Conservation (phyloP, 768 basidiomycete species). For the Suillus hirtellus region DNA sequence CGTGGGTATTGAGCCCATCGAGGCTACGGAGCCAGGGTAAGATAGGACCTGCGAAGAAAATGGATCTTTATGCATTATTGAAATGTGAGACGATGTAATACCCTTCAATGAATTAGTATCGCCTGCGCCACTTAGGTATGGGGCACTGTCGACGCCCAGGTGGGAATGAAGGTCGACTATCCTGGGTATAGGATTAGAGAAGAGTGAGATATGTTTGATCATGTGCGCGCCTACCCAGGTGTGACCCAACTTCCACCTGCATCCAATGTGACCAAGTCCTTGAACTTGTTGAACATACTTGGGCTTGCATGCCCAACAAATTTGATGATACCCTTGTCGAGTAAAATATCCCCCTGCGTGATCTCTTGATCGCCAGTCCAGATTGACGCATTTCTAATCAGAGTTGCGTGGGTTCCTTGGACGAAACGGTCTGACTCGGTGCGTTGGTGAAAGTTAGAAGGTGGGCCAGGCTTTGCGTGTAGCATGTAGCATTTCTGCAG, state of each 20-base stretch:
- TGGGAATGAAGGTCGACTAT: constrained; percentile 81
- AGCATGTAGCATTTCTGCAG: constrained; percentile 38
- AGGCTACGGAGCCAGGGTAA: constrained; percentile 79
- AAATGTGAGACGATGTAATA: constrained; percentile 7
- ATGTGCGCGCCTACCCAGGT: constrained; percentile 51
- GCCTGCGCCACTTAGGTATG: constrained; percentile 47
- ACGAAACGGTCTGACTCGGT: constrained; percentile 40
- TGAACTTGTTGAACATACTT: constrained; percentile 31
- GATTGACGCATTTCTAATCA: constrained; percentile 50
- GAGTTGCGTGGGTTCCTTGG: constrained; percentile 37
- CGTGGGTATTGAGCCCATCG: constrained; percentile 87
- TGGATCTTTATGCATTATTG: constrained; percentile 1
- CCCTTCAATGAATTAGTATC: constrained; percentile 68
- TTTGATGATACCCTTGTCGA: constrained; percentile 41
- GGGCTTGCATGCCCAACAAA: constrained; percentile 43
- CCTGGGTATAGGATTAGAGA: constrained; percentile 23
- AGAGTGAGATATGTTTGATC: constrained; percentile 12
- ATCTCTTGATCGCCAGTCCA: constrained; percentile 50
- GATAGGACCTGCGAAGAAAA: constrained; percentile 44
- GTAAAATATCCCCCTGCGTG: constrained; percentile 38
- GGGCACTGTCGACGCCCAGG: constrained; percentile 69
- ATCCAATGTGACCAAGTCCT: constrained; percentile 56
- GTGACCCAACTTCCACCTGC: constrained; percentile 70
- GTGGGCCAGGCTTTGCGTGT: constrained; percentile 38
- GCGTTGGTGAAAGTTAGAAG: constrained; percentile 32